These are phyloP conservation scores for Vaucheria bursata DNA, from an alignment of 352 stramenopile species.

Conservation along the genomic window DNA sequence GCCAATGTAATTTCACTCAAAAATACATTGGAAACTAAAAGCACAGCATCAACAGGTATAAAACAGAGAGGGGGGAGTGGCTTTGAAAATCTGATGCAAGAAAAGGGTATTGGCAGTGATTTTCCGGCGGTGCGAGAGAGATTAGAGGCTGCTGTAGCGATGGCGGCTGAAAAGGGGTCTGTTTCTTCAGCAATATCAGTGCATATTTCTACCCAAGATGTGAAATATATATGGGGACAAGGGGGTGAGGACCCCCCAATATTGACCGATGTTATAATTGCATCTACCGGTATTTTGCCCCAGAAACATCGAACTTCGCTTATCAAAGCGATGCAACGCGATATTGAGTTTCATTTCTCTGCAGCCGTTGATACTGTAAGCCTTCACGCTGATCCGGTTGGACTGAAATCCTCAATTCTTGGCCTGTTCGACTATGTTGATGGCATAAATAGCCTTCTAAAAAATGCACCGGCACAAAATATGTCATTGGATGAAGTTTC, in stretches of 20 bases:
- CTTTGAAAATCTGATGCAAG: constrained; percentile 2
- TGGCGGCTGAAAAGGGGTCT: constrained; percentile 20
- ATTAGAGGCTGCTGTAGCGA: constrained; percentile 31
- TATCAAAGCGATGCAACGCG: constrained; percentile 20
- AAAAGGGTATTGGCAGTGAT: constrained; percentile 1
- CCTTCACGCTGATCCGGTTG: constrained; percentile 13
- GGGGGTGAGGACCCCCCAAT: constrained; percentile 20
- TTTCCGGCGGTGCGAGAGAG: constrained; percentile 12
- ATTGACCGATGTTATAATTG: constrained; percentile 11
- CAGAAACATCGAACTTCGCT: constrained; percentile 11
- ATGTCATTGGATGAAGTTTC: no score
- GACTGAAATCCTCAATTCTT: not conserved
- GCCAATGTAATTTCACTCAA: not conserved
- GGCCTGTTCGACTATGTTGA: not conserved
- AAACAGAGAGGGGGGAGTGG: not conserved
- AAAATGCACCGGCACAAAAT: no score
- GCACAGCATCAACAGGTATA: not conserved
- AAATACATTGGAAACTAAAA: not conserved
- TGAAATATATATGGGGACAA: constrained; percentile 12
- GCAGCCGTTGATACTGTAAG: constrained; percentile 17
- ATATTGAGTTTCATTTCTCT: constrained; percentile 12
- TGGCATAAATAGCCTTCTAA: no score
- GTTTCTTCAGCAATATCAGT: constrained; percentile 20
- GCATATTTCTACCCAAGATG: constrained; percentile 20
- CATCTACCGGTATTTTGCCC: not conserved